phyloP scores from a whole-genome alignment of 140 eudicot genomes.

The Senecio squalidus region DNA sequence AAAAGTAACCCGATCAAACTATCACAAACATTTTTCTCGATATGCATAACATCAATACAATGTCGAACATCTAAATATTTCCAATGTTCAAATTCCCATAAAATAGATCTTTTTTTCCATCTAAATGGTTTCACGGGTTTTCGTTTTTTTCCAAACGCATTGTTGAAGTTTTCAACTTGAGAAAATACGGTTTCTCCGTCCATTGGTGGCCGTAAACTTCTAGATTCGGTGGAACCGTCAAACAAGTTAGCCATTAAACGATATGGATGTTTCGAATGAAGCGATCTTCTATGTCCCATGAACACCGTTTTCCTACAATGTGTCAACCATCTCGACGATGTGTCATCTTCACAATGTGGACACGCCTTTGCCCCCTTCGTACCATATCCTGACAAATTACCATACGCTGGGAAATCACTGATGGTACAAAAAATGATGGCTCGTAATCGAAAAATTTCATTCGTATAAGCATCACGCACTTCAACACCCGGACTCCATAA shows the following conservation, averaged over 20 bases:
- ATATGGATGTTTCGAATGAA: not conserved
- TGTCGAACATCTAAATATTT: no score
- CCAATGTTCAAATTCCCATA: not conserved
- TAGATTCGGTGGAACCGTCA: not conserved
- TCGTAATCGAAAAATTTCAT: not conserved
- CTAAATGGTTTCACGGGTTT: not conserved
- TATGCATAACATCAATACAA: no score
- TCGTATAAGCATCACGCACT: not conserved
- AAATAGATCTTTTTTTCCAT: slow-evolving; percentile 1
- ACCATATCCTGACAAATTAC: not conserved
- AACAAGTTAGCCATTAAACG: not conserved
- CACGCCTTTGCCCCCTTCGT: not conserved
- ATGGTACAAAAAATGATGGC: not conserved
- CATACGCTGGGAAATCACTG: not conserved
- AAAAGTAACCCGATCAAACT: no score
- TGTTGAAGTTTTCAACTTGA: not conserved
- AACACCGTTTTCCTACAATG: not conserved
- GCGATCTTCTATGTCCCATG: not conserved
- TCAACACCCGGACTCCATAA: not conserved
- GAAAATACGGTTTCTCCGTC: no score
- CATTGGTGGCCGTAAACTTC: not conserved
- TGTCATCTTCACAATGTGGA: not conserved
- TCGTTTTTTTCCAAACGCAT: not conserved
- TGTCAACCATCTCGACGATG: not conserved
- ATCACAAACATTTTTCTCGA: no score